These are phyloP conservation scores for Eucalyptus shirleyi DNA, from an alignment of 345 rosid genomes.

Conservation along the genomic window DNA sequence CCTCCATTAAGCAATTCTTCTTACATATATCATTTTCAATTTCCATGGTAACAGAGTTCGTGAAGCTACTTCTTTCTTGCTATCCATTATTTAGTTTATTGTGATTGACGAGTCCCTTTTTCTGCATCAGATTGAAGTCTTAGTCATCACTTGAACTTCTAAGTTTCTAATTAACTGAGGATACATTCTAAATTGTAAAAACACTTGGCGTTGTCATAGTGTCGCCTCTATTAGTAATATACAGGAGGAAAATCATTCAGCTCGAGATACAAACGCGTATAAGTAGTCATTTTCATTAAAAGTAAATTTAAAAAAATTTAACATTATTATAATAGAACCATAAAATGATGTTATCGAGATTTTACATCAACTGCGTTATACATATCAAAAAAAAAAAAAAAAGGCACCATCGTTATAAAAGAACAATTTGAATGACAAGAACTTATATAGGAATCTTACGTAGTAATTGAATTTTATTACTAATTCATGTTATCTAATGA, in stretches of 20 bases:
- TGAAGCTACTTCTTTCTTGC: not conserved
- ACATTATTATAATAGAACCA: not conserved
- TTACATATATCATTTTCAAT: too few relatives aligned
- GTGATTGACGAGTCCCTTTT: not conserved
- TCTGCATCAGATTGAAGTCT: not conserved
- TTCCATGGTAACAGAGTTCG: not conserved
- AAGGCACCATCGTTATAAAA: not conserved
- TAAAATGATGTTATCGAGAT: not conserved
- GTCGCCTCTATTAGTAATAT: not conserved
- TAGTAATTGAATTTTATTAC: not conserved
- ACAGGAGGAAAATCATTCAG: not conserved
- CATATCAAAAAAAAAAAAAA: too few relatives aligned
- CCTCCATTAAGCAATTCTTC: not conserved
- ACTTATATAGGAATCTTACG: not conserved
- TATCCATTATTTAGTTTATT: not conserved
- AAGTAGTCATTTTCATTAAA: too few relatives aligned
- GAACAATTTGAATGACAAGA: not conserved
- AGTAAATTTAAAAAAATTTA: too few relatives aligned
- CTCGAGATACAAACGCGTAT: fast-evolving
- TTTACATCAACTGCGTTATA: not conserved
- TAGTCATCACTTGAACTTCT: not conserved
- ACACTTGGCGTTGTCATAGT: not conserved
- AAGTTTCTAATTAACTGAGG: not conserved
- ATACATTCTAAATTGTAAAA: not conserved
- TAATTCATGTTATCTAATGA: not conserved